Evolutionary conservation across 2,329 filamentous ascomycete genomes (phyloP), one percentile per base, ranked within the genome.

Genomic region (Huntiella moniliformis): DNA sequence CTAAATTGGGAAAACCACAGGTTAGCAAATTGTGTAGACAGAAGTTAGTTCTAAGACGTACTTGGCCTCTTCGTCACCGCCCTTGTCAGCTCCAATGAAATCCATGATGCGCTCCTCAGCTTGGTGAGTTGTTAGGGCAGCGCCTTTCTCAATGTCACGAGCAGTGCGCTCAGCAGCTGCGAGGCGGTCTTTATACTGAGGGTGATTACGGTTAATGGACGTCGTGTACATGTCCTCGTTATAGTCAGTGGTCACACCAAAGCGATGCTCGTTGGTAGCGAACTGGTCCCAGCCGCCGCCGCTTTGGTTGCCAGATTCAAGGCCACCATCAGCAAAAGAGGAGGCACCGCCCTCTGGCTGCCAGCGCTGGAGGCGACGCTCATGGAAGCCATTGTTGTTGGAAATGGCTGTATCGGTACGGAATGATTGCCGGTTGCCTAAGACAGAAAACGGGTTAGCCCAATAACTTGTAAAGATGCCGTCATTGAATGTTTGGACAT

Each of bases 141-240:
- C 67, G 51, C 77, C 82, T 39, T 73, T 69, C 61, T 95, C 85
- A 54, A 98, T 98, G 60, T 96, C 88, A 50, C 82, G 77, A 16
- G 86, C 91, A 56, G 88, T 82, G 53, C 71, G 79, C 16, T 87
- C 85, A 2, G 87, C 91, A 33, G 78, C 73, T 3, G 82, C 85
- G 54, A 82, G 70, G 52, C 79, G 75, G 59, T 84, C 76, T 52
- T 74, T 78, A 61, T 92, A 95, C 45, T 80, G 70, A 1, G 91
- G 87, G 54, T 93, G 78, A 52, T 63, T 82, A 56, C 78, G 84
- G 61, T 98, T 77, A 56, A 98, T 92, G 36, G 74, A 66, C 7
- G 91, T 98, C 1, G 91, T 98, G 64, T 98, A 98, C 38, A 91
- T 76, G 54, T 83, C 86, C 62, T 96, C 91, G 56, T 96, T 78